phyloP scores from a whole-genome alignment of 179 eudicot species.

The Pouteria campechiana region DNA sequence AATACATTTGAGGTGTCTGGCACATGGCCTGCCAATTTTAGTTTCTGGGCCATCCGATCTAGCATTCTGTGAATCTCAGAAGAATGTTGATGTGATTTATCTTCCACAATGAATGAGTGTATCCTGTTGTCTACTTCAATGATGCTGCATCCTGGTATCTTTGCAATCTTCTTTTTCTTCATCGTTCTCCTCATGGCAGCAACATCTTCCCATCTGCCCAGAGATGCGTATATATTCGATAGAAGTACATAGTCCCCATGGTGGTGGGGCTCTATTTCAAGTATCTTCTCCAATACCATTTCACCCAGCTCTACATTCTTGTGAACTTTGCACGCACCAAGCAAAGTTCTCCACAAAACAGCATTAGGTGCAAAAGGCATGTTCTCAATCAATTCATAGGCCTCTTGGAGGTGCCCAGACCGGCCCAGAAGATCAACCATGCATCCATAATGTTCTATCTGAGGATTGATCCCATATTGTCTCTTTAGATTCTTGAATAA shows the following conservation, averaged over 20 bases:
- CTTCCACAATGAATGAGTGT: too few species aligned
- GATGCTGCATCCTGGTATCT: too few species aligned
- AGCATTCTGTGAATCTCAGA: too few species aligned
- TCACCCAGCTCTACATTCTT: slow-evolving; percentile 19
- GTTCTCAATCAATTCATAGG: slow-evolving; percentile 9
- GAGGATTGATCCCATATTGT: slow-evolving; percentile 8
- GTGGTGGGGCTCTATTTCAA: slow-evolving; percentile 22
- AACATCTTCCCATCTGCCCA: slow-evolving; percentile 20
- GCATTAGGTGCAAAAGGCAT: slow-evolving; percentile 31
- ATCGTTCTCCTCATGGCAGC: too few species aligned
- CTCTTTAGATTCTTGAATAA: slow-evolving; percentile 14
- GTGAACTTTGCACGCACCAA: slow-evolving; percentile 13
- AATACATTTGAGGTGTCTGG: too few species aligned
- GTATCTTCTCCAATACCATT: slow-evolving; percentile 17
- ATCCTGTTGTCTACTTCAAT: too few species aligned
- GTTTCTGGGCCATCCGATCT: too few species aligned
- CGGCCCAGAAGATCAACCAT: slow-evolving; percentile 28
- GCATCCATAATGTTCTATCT: slow-evolving; percentile 26
- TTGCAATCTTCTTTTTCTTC: too few species aligned
- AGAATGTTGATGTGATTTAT: too few species aligned
- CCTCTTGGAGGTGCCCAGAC: slow-evolving; percentile 20
- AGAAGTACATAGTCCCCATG: slow-evolving; percentile 23
- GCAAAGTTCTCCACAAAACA: slow-evolving; percentile 28
- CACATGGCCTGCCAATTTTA: too few species aligned
- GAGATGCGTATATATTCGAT: slow-evolving; percentile 13